Conservation (phyloP, 768 basidiomycete species). For the Lactifluus subvellereus region DNA sequence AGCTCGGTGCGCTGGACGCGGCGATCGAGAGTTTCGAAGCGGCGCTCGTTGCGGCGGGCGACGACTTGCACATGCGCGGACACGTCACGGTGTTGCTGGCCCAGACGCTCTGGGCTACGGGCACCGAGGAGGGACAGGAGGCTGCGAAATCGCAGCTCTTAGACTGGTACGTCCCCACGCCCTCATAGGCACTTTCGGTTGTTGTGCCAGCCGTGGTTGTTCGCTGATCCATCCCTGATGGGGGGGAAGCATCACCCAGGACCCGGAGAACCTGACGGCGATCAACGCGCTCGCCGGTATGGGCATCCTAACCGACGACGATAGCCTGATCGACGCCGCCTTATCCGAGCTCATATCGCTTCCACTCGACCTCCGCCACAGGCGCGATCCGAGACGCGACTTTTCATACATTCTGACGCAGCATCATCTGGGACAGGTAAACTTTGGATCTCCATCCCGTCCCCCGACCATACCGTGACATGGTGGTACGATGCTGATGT, state of each 20-base stretch:
- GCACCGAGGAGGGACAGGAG: constrained; percentile 69
- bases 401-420: constrained; percentile 67
- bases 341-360: constrained; percentile 72
- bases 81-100: constrained; percentile 77
- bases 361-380: constrained; percentile 55
- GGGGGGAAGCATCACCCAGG: constrained; percentile 57
- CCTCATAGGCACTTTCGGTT: neutral
- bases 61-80: constrained; percentile 47
- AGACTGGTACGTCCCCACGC: constrained; percentile 55
- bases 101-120: constrained; percentile 78
- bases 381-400: constrained; percentile 63
- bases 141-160: constrained; percentile 72
- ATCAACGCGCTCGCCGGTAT: constrained; percentile 86
- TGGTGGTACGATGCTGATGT: neutral
- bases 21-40: constrained; percentile 65
- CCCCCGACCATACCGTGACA: neutral
- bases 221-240: constrained; percentile 9
- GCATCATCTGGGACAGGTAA: constrained; percentile 69
- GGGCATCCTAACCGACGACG: constrained; percentile 76
- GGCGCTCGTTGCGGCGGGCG: constrained; percentile 51
- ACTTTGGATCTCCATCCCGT: constrained; percentile 18
- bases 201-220: neutral
- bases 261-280: constrained; percentile 73
- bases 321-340: constrained; percentile 77
- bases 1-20: constrained; percentile 50